A percentile compares a stretch with the other conserved stretches of the same genome.
Evolutionary conservation across 495 filamentous ascomycete genomes (phyloP).

Genomic region (Corynascus novoguineensis): DNA sequence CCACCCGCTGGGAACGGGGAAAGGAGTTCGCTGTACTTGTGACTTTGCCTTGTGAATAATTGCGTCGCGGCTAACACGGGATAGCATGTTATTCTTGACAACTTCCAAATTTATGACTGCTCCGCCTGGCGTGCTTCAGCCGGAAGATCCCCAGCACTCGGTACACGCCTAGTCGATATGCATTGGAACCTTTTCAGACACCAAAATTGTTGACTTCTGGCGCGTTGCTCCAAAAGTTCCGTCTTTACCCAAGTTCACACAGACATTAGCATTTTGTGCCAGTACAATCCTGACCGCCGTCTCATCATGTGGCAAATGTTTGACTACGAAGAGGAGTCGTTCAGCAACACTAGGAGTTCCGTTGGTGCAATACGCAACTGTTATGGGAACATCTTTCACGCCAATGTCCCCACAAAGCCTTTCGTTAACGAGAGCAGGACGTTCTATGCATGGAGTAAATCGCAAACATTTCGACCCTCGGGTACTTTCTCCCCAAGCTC

Average conservation of each 20-base stretch:
- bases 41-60: not conserved
- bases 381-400: slow-evolving; percentile 27
- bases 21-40: not conserved
- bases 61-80: slow-evolving; percentile 7
- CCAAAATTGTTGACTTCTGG: slow-evolving; percentile 35
- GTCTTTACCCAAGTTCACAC: not conserved
- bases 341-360: slow-evolving; percentile 18
- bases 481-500: slow-evolving; percentile 46
- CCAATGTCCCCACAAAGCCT: slow-evolving; percentile 41
- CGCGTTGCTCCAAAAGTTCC: slow-evolving; percentile 31
- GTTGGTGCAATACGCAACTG: slow-evolving; percentile 32
- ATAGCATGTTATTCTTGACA: slow-evolving; percentile 37
- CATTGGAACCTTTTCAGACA: slow-evolving; percentile 25
- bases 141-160: slow-evolving; percentile 36
- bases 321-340: slow-evolving; percentile 28
- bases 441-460: slow-evolving; percentile 41
- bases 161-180: slow-evolving; percentile 33
- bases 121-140: slow-evolving; percentile 23
- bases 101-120: slow-evolving; percentile 21
- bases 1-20: too few species aligned
- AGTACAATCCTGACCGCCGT: slow-evolving; percentile 46
- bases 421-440: slow-evolving; percentile 33
- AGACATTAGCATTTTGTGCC: slow-evolving; percentile 34
- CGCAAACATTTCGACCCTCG: slow-evolving; percentile 28
- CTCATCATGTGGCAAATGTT: slow-evolving; percentile 41